A percentile compares a stretch with the other conserved stretches of the same genome.
Evolutionary conservation across 768 basidiomycete species (phyloP).

Genomic region (Flagelloscypha sp.): DNA sequence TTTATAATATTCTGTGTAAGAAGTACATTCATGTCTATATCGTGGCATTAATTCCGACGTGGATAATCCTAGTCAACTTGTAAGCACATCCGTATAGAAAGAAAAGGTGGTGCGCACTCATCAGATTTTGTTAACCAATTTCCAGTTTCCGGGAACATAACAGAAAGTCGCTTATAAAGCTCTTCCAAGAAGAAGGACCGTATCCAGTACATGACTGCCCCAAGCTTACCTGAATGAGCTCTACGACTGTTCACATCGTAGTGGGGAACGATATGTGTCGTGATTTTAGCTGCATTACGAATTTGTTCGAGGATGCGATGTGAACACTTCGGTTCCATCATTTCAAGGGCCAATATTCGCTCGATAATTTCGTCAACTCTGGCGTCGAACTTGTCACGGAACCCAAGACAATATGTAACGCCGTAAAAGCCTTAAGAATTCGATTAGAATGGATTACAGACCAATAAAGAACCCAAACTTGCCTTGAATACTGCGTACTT

Average conservation of each 20-base stretch:
- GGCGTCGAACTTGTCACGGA: conserved; percentile 52
- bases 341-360: conserved; percentile 43
- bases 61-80: conserved; percentile 35
- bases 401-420: conserved; percentile 51
- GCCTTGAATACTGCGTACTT: conserved; percentile 50
- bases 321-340: conserved; percentile 25
- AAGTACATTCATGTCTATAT: too few species aligned
- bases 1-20: too few species aligned
- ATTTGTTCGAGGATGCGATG: conserved; percentile 32
- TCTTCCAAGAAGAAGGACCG: conserved; percentile 49
- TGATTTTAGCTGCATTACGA: conserved; percentile 25
- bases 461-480: not conserved
- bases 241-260: conserved; percentile 44
- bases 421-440: conserved; percentile 45
- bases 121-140: conserved; percentile 52
- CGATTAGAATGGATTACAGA: not conserved
- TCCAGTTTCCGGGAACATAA: conserved; percentile 56
- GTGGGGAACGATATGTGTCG: conserved; percentile 55
- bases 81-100: not conserved
- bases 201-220: conserved; percentile 30
- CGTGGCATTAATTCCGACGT: conserved; percentile 47
- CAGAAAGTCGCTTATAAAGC: conserved; percentile 40
- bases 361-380: conserved; percentile 40
- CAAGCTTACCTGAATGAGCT: conserved; percentile 22
- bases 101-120: conserved; percentile 28